phyloP scores from a whole-genome alignment of 1,139 yeast species.

The Pneumocystis carinii region DNA sequence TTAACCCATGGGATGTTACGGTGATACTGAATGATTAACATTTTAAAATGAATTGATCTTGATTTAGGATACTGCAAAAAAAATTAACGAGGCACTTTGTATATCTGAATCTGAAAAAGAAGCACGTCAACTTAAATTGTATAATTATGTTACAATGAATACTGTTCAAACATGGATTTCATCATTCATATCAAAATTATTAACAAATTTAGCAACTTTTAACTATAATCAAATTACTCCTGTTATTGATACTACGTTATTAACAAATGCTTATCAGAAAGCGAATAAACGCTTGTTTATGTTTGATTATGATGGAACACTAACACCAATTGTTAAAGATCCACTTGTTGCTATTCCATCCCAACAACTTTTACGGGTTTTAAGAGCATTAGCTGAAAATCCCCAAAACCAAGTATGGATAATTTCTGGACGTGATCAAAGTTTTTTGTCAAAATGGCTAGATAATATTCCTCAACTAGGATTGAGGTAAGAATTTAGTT shows the following conservation, averaged over 20 bases:
- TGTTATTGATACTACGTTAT: constrained; percentile 6
- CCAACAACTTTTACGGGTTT: constrained; percentile 31
- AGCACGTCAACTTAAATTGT: constrained; percentile 47
- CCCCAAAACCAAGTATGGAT: constrained; percentile 85
- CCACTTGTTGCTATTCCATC: constrained; percentile 17
- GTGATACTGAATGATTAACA: neutral
- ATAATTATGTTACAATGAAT: constrained; percentile 43
- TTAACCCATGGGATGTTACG: constrained; percentile 73
- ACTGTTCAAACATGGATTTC: constrained; percentile 68
- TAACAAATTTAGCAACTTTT: constrained; percentile 38
- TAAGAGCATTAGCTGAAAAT: constrained; percentile 51
- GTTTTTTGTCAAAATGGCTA: constrained; percentile 76
- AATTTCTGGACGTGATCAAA: constrained; percentile 89
- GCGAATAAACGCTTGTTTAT: constrained; percentile 21
- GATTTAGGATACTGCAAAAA: constrained; percentile 43
- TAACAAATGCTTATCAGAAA: constrained; percentile 17
- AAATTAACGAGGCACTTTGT: constrained; percentile 46
- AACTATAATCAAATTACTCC: constrained; percentile 29
- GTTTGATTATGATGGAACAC: constrained; percentile 17
- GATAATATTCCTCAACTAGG: constrained; percentile 54
- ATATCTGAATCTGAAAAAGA: constrained; percentile 47
- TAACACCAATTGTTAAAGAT: constrained; percentile 13
- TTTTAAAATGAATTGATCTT: neutral
- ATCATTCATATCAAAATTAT: constrained; percentile 41
- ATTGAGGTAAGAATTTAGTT: constrained; percentile 25